Evolutionary conservation across 192 early-diverging fungal species (phyloP).

Genomic region (Coemansia sp.): DNA sequence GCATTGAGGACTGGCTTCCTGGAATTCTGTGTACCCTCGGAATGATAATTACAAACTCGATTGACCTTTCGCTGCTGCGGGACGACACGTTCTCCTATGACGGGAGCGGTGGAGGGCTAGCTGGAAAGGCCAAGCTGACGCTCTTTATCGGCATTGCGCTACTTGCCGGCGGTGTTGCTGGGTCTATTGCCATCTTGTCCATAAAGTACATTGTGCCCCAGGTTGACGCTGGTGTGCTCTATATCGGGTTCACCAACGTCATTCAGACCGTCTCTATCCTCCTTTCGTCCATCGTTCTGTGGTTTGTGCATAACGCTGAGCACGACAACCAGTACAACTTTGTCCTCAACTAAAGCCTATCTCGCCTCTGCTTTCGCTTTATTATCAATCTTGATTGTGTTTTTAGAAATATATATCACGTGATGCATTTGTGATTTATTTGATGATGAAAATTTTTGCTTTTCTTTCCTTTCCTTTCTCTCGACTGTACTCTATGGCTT

Average conservation of each 20-base stretch:
- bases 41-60: constrained; percentile 58
- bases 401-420: background rate
- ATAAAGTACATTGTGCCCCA: constrained; percentile 57
- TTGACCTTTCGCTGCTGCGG: constrained; percentile 51
- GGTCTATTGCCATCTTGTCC: constrained; percentile 52
- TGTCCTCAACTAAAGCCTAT: constrained; percentile 44
- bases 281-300: constrained; percentile 42
- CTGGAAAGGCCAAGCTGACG: constrained; percentile 54
- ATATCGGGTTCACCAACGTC: constrained; percentile 53
- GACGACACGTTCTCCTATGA: constrained; percentile 55
- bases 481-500: too few species aligned
- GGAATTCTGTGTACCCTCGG: constrained; percentile 54
- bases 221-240: constrained; percentile 38
- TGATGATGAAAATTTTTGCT: background rate
- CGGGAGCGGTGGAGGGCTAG: constrained; percentile 28
- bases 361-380: constrained; percentile 6
- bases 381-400: too few species aligned
- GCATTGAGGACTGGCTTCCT: constrained; percentile 56
- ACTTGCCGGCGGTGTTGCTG: constrained; percentile 55
- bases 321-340: constrained; percentile 56
- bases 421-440: background rate
- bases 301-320: constrained; percentile 57
- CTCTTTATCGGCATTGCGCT: constrained; percentile 58
- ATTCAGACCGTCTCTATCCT: constrained; percentile 48
- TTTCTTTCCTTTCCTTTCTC: background rate